Evolutionary conservation across 129 eudicot genomes (phyloP).

Genomic region (Arctium minus): DNA sequence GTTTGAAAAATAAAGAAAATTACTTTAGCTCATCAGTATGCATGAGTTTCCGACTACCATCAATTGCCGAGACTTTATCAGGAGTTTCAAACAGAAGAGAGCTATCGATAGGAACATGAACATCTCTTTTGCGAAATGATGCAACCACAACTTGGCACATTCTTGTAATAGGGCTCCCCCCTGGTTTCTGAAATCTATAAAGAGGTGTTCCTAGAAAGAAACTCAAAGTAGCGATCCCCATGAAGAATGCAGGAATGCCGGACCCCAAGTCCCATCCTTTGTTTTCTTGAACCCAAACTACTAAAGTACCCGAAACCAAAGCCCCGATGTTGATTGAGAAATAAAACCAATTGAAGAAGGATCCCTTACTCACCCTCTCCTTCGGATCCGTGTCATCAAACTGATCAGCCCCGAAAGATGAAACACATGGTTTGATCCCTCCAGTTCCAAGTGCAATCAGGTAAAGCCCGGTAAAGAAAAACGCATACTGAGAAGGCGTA

Average conservation of each 20-base stretch:
- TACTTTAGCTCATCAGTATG: constrained; percentile 28
- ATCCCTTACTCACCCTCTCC: constrained; percentile 38
- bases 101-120: constrained; percentile 32
- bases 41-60: constrained; percentile 31
- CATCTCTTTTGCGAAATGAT: constrained; percentile 37
- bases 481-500: constrained; percentile 22
- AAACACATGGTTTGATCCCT: constrained; percentile 69
- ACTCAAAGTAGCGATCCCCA: constrained; percentile 35
- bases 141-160: constrained; percentile 60
- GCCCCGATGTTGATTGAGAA: constrained; percentile 57
- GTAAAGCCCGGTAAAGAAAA: constrained; percentile 37
- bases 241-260: constrained; percentile 47
- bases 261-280: constrained; percentile 57
- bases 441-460: constrained; percentile 66
- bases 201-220: constrained; percentile 52
- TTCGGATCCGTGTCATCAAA: constrained; percentile 48
- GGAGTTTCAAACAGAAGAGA: constrained; percentile 36
- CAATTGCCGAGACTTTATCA: constrained; percentile 24
- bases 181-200: constrained; percentile 55
- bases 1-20: not conserved
- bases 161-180: constrained; percentile 56
- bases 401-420: constrained; percentile 65
- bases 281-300: constrained; percentile 55
- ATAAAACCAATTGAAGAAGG: constrained; percentile 63
- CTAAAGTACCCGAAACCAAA: constrained; percentile 33